phyloP scores from a whole-genome alignment of 352 stramenopile genomes.

The Phytophthora colocasiae region DNA sequence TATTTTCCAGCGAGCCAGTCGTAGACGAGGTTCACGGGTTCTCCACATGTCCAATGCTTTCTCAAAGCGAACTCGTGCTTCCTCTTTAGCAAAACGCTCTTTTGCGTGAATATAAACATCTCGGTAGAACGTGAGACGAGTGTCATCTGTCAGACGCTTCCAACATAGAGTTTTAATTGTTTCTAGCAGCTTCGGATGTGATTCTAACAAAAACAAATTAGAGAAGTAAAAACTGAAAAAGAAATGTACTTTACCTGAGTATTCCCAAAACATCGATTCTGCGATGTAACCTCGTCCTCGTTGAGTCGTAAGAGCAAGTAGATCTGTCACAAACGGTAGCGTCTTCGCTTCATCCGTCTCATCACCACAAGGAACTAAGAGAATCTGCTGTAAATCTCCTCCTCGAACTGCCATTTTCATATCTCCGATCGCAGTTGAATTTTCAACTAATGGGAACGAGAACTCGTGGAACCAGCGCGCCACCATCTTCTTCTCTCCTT shows the following conservation, averaged over 20 bases:
- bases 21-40: constrained; percentile 49
- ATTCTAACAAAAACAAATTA: constrained; percentile 16
- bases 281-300: constrained; percentile 19
- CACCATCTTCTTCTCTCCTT: constrained; percentile 53
- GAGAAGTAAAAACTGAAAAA: not conserved
- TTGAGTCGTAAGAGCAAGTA: constrained; percentile 20
- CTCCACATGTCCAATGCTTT: constrained; percentile 54
- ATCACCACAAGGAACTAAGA: constrained; percentile 49
- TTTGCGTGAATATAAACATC: constrained; percentile 55
- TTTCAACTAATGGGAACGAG: constrained; percentile 26
- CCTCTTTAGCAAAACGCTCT: constrained; percentile 46
- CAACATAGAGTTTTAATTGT: constrained; percentile 52
- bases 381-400: constrained; percentile 35
- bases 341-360: constrained; percentile 49
- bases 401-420: constrained; percentile 35
- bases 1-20: constrained; percentile 53
- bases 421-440: constrained; percentile 20
- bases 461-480: constrained; percentile 69
- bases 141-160: constrained; percentile 67
- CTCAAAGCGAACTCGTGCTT: constrained; percentile 35
- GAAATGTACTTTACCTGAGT: constrained; percentile 5
- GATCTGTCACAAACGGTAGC: constrained; percentile 36
- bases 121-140: constrained; percentile 57
- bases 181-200: constrained; percentile 36
- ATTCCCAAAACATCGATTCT: constrained; percentile 26